Evolutionary conservation across 164 flowering plant genomes (phyloP), one percentile per base, ranked within the genome.

Genomic region (Cinnamomum micranthum): DNA sequence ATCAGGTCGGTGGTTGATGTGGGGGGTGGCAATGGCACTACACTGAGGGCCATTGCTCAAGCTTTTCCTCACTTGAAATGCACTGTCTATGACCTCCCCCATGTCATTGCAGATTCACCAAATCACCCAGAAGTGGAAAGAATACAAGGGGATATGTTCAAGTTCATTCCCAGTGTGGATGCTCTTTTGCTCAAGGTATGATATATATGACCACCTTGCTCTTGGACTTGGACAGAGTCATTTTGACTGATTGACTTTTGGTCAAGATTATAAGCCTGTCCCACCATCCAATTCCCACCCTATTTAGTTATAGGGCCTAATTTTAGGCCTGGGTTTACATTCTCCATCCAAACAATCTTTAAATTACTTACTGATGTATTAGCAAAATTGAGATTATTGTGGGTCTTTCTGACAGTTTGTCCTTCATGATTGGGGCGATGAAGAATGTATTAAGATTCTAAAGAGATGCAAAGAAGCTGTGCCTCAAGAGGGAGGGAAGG

Each of bases 371-470:
- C 6, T 31, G 47, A 35, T 35, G 9, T 35, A 7, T 35, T 25
- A 25, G 27, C 27, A 33, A 33, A 33, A 33, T 33, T 33, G 6
- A 35, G 6, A 35, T 35, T 35, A 35, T 35, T 35, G 47, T 35
- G 47, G 47, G 10, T 6, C 10, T 35, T 35, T 35, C 47, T 6
- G 19, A 50, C 73, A 86, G 85, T 82, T 82, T 78, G 77, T 84
- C 3, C 74, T 86, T 41, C 86, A 86, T 33, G 80, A 86, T 23
- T 86, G 87, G 85, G 77, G 28, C 6, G 82, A 86, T 19, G 81
- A 80, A 1, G 77, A 84, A 12, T 74, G 82, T 70, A 63, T 82
- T 68, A 76, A 77, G 63, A 82, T 83, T 12, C 75, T 85, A 20
- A 77, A 83, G 79, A 22, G 33, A 68, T 86, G 88, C 77, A 84